phyloP scores from a whole-genome alignment of 2,329 filamentous ascomycete species.

The Plenodomus tracheiphilus region DNA sequence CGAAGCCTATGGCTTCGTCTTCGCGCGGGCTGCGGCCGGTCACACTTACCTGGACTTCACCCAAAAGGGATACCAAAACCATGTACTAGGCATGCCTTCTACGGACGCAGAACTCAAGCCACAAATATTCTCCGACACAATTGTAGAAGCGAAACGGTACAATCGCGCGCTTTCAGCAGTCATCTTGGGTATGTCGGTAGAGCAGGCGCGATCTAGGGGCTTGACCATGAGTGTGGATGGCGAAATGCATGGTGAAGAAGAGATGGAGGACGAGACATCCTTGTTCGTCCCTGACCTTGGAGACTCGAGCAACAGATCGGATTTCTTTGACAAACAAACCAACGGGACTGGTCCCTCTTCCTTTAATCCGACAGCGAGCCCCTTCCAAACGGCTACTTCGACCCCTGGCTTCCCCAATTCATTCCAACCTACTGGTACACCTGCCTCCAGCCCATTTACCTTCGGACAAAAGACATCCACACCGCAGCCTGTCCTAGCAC shows the following conservation, averaged over 20 bases:
- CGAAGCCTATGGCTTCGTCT: slow-evolving; percentile 56
- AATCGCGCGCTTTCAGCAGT: slow-evolving; percentile 60
- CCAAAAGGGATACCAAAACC: slow-evolving; percentile 45
- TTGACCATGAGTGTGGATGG: slow-evolving; percentile 51
- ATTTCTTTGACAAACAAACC: slow-evolving; percentile 12
- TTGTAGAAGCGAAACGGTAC: slow-evolving; percentile 63
- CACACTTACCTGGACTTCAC: slow-evolving; percentile 57
- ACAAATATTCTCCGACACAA: slow-evolving; percentile 57
- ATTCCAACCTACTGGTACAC: slow-evolving; percentile 16
- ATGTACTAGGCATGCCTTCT: slow-evolving; percentile 22
- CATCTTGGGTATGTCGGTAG: slow-evolving; percentile 59
- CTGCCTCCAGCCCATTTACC: not conserved
- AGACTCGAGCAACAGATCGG: slow-evolving; percentile 5
- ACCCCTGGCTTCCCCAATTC: not conserved
- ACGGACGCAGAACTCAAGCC: slow-evolving; percentile 34
- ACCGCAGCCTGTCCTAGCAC: not conserved
- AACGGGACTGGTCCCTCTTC: slow-evolving; percentile 1
- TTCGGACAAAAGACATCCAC: not conserved
- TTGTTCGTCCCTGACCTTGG: slow-evolving; percentile 47
- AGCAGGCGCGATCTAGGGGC: slow-evolving; percentile 53
- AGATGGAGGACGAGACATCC: slow-evolving; percentile 27
- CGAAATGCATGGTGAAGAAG: slow-evolving; percentile 24
- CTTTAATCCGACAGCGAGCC: not conserved
- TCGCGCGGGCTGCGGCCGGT: slow-evolving; percentile 52
- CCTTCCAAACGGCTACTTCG: slow-evolving; percentile 21